These are phyloP conservation scores for Ganoderma lucidum DNA, from an alignment of 1,284 basidiomycete species.

Conservation along the genomic window DNA sequence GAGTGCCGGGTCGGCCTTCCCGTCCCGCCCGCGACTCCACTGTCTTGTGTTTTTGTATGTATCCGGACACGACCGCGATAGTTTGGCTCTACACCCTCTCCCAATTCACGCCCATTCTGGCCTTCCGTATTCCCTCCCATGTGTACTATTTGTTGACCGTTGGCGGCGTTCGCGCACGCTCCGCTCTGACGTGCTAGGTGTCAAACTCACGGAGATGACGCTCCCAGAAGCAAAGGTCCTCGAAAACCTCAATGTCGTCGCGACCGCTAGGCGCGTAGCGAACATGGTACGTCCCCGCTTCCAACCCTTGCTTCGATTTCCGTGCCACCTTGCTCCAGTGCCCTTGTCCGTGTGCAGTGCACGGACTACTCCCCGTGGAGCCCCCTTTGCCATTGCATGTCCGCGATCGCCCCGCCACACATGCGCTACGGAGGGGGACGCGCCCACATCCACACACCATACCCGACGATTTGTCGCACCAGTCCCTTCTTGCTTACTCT, in stretches of 20 bases:
- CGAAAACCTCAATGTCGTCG: slow-evolving; percentile 88
- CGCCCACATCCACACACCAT: too few relatives aligned
- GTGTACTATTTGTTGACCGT: background rate
- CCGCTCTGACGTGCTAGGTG: slow-evolving; percentile 54
- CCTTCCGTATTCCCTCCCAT: background rate
- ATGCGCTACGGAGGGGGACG: too few relatives aligned
- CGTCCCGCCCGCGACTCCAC: background rate
- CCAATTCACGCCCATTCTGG: background rate
- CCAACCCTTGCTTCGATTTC: too few relatives aligned
- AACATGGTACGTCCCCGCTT: slow-evolving; percentile 75
- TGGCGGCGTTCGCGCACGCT: background rate
- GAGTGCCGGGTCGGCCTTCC: slow-evolving; percentile 41
- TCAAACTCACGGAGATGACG: slow-evolving; percentile 76
- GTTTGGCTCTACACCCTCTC: background rate
- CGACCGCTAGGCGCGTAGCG: slow-evolving; percentile 92
- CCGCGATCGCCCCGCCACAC: too few relatives aligned
- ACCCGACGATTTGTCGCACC: background rate
- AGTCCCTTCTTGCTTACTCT: background rate
- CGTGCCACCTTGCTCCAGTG: background rate
- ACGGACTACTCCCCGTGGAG: background rate
- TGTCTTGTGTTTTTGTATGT: too few relatives aligned
- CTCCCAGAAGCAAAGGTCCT: slow-evolving; percentile 87
- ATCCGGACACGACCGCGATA: too few relatives aligned
- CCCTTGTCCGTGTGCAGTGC: background rate
- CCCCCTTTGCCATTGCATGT: too few relatives aligned